Evolutionary conservation across 495 filamentous ascomycete species (phyloP).

Genomic region (Astrothelium subdiscretum): DNA sequence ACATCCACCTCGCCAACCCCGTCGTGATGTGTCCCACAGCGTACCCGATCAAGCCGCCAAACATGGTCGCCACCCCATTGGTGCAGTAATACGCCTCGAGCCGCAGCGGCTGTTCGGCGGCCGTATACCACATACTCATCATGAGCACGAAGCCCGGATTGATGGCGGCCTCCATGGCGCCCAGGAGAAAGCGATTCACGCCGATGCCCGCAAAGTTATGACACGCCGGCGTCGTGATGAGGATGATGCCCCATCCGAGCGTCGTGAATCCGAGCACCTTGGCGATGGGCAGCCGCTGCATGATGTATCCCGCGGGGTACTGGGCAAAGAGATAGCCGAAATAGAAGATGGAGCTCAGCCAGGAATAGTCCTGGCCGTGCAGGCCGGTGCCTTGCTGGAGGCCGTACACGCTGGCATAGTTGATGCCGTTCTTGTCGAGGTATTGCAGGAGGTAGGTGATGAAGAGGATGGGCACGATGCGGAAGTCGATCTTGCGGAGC

Average conservation of each 20-base stretch:
- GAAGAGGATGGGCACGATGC: slow-evolving; percentile 44
- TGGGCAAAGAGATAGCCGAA: slow-evolving; percentile 45
- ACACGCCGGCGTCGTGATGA: slow-evolving; percentile 39
- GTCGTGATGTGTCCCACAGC: slow-evolving; percentile 39
- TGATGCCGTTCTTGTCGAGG: slow-evolving; percentile 49
- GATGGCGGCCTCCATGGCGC: slow-evolving; percentile 18
- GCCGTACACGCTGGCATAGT: slow-evolving; percentile 49
- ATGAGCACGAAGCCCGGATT: slow-evolving; percentile 48
- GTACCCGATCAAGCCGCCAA: slow-evolving; percentile 41
- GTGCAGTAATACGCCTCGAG: slow-evolving; percentile 44
- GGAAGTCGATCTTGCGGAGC: slow-evolving; percentile 42
- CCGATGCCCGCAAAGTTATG: slow-evolving; percentile 26
- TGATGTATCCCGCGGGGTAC: slow-evolving; percentile 38
- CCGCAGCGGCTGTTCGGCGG: slow-evolving; percentile 43
- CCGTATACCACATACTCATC: slow-evolving; percentile 46
- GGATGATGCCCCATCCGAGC: slow-evolving; percentile 38
- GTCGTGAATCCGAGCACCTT: slow-evolving; percentile 37
- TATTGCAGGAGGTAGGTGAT: slow-evolving; percentile 47
- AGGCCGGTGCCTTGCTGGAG: slow-evolving; percentile 40
- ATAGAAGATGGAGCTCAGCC: slow-evolving; percentile 47
- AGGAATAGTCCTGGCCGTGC: slow-evolving; percentile 46
- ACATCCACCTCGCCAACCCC: slow-evolving; percentile 36
- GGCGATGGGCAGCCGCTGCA: slow-evolving; percentile 43
- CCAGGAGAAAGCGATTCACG: slow-evolving; percentile 21
- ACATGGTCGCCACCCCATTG: slow-evolving; percentile 45